Base-by-base conservation (phyloP, 441 rosid genomes). In the Erysimum cheiri region DNA sequence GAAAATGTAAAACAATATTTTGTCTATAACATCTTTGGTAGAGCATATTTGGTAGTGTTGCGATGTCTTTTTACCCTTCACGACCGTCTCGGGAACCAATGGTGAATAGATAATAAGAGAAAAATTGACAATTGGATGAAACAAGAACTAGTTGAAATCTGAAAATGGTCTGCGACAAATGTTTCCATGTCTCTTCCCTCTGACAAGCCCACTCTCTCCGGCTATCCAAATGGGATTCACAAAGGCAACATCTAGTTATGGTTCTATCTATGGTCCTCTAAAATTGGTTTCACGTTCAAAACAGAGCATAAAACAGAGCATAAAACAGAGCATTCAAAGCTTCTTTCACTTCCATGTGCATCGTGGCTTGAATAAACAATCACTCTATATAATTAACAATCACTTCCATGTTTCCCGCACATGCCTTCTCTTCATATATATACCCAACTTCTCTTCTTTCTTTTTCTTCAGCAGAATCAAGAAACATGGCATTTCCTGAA, bases 131-230 rank as follows among this genome's bases (percentile, higher is more conserved):
- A 65, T 13, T 66, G 60, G 77, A 58, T 58, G 67, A 41, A 72
- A 56, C 64, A 72, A 37, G 60, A 36, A 40, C 32, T 44, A 62
- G 75, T 71, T 63, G 48, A 15, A 66, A 48, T 31, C 67, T 73
- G 46, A 41, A 46, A 43, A 49, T 49, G 66, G 52, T 74, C 73
- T 53, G 69, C 24, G 9, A 29, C 33, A 68, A 61, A 75, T 75
- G 78, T 75, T 69, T 57, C 41, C 53, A 60, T 69, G 78, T 75
- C 71, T 75, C 49, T 63, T 73, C 33, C 49, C 5, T 74, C 71
- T 63, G 78, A 69, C 78, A 75, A 69, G n/a, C 41, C 75, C 62
- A 75, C 14, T 69, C 74, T 55, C 49, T 69, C 3, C 53, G 52
- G 65, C 31, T 61, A 3, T 19, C 31, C 29, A 52, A 41, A 60